phyloP scores from a whole-genome alignment of 2,329 filamentous ascomycete species.

The Plectosphaerella plurivora region DNA sequence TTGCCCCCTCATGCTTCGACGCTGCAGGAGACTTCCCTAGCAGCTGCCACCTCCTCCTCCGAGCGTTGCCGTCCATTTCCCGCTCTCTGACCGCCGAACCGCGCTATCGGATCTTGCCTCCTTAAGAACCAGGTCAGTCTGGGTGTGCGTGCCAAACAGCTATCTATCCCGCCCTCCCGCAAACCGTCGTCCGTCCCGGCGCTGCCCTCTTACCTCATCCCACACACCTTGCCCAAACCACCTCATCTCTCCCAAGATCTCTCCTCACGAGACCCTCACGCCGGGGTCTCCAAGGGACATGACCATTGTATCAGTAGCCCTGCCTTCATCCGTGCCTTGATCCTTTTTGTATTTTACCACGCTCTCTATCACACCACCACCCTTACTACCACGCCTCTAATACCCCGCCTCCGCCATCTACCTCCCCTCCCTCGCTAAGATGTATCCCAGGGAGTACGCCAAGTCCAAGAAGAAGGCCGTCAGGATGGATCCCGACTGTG shows the following conservation, averaged over 20 bases:
- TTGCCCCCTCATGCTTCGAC: constrained; percentile 11
- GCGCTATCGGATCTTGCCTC: background rate
- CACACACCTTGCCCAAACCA: constrained; percentile 12
- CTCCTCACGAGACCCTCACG: constrained; percentile 26
- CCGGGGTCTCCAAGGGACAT: constrained; percentile 25
- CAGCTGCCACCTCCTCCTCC: constrained; percentile 7
- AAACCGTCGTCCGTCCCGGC: no score
- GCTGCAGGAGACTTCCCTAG: constrained; percentile 14
- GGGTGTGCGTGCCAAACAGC: constrained; percentile 8
- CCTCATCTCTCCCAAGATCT: background rate
- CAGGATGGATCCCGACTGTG: constrained; percentile 67
- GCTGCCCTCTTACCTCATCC: constrained; percentile 7
- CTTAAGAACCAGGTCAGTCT: background rate
- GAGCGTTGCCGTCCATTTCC: constrained; percentile 10
- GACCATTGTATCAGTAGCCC: constrained; percentile 10
- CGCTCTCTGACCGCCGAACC: constrained; percentile 8
- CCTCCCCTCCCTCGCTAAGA: constrained; percentile 33
- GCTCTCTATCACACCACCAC: background rate
- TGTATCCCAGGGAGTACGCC: constrained; percentile 42
- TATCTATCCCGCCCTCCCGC: no score
- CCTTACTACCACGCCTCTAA: constrained; percentile 12
- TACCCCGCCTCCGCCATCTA: constrained; percentile 16
- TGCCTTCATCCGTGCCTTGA: constrained; percentile 10
- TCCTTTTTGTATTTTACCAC: constrained; percentile 23
- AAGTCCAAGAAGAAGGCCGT: constrained; percentile 41